Base-by-base conservation (phyloP, 768 basidiomycete species). In the Harrya chromipes region DNA sequence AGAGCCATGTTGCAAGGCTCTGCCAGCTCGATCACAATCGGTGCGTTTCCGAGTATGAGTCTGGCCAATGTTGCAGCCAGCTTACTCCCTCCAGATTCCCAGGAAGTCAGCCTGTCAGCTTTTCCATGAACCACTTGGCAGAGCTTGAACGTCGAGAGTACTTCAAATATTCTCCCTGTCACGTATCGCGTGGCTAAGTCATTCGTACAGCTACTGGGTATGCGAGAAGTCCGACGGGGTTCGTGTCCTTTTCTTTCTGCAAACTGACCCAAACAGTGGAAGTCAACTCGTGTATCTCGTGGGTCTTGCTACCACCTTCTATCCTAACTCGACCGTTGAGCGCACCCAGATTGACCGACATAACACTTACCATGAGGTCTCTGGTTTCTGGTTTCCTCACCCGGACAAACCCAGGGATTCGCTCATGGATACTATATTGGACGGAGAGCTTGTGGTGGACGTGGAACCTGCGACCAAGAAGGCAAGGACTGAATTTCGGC, bases 191-290 rank as follows among this genome's bases (percentile, higher is more conserved):
- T 35, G 46, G 44, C 56, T 57, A 34, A 69, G 42, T 19, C 53
- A 47, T 42, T 41, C 40, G 27, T 23, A 40, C 64, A 97, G 94
- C 65, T 99, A 89, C 69, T 99, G 95, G 95, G 97, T 99, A 37
- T 97, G 94, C 72, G 97, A 99, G 74, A 98, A 98, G 74, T 95
- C 92, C 12, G 97, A 98, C 64, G 97, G 97, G 12, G 66, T 99
- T 44, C 83, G 97, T 31, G 90, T 98, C 35, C 74, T 99, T 24
- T 80, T 98, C 44, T 72, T 95, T 50, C 78, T 98, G 43, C 73
- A 79, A 66, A 78, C 85, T 43, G 75, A 87, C 73, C 59, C 70
- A 41, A 57, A 68, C 29, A 58, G 77, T 45, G 72, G 73, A 56
- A 75, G 70, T 42, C 87, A 88, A 66, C 66, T 64, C 35, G 81